phyloP scores from a whole-genome alignment of 805 yeast genomes.

The Candida khao-thaluensis region DNA sequence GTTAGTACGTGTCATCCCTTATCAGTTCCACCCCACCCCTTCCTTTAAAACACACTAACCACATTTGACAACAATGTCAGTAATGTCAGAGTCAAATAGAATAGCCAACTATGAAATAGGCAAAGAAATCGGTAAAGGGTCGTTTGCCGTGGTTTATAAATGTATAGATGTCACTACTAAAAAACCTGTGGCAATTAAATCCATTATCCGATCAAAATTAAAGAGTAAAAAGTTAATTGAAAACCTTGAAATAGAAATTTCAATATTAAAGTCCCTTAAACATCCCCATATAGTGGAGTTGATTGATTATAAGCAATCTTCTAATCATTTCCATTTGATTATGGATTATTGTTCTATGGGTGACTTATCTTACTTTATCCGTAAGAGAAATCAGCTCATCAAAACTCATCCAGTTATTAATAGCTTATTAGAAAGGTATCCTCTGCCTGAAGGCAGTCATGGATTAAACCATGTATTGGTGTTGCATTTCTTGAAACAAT shows the following conservation, averaged over 20 bases:
- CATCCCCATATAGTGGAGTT: constrained; percentile 93
- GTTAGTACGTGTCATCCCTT: too few relatives aligned
- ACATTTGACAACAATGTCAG: constrained; percentile 7
- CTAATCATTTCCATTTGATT: constrained; percentile 76
- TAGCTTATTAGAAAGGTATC: constrained; percentile 75
- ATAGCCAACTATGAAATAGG: constrained; percentile 60
- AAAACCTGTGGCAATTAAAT: constrained; percentile 80
- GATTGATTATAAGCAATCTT: constrained; percentile 77
- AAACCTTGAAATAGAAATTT: constrained; percentile 89
- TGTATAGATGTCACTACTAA: constrained; percentile 58
- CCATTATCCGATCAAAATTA: constrained; percentile 78
- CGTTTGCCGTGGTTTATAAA: constrained; percentile 93
- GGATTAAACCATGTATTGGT: constrained; percentile 81
- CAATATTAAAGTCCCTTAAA: constrained; percentile 79
- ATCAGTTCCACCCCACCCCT: too few relatives aligned
- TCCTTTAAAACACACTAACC: too few relatives aligned
- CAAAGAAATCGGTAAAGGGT: constrained; percentile 90
- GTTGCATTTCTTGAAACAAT: constrained; percentile 81
- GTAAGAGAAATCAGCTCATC: constrained; percentile 68
- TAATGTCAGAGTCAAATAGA: constrained; percentile 8
- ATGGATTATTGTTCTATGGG: constrained; percentile 98
- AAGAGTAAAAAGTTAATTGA: constrained; percentile 84
- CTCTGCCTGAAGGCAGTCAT: constrained; percentile 71
- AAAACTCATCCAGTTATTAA: constrained; percentile 76
- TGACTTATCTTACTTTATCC: constrained; percentile 84